phyloP scores from a whole-genome alignment of 2,329 filamentous ascomycete species.

The Aureobasidium subglaciale region DNA sequence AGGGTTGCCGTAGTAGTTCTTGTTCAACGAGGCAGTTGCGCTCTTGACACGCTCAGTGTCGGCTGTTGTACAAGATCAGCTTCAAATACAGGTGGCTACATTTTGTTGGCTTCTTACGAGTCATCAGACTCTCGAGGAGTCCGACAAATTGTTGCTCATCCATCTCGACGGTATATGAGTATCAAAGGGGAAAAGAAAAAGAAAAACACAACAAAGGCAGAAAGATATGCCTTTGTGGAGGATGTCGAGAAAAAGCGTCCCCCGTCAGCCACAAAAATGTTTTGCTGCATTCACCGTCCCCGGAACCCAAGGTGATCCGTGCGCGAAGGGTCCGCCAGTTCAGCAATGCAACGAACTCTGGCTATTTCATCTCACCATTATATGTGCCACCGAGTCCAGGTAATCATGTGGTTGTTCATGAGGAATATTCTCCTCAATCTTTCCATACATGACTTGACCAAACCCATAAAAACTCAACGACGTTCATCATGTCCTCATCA shows the following conservation, averaged over 20 bases:
- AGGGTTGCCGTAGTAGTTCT: constrained; percentile 84
- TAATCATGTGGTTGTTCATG: too few relatives aligned
- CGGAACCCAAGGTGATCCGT: too few relatives aligned
- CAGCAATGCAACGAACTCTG: neutral
- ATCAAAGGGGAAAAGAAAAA: constrained; percentile 16
- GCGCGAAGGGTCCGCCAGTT: too few relatives aligned
- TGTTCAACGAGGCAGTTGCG: constrained; percentile 82
- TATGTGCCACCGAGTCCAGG: too few relatives aligned
- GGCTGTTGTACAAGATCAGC: constrained; percentile 46
- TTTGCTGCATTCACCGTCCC: too few relatives aligned
- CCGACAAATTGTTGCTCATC: constrained; percentile 76
- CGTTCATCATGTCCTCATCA: neutral
- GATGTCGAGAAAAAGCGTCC: constrained; percentile 5
- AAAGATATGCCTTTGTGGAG: neutral
- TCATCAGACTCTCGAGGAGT: constrained; percentile 79
- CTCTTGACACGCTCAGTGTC: constrained; percentile 72
- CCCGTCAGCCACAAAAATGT: neutral
- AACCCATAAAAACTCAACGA: neutral
- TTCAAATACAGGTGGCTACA: constrained; percentile 1
- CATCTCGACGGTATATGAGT: constrained; percentile 42
- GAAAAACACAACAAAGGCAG: constrained; percentile 13
- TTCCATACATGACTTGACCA: neutral
- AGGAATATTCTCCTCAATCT: too few relatives aligned
- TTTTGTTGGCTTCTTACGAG: constrained; percentile 59
- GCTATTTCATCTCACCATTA: too few relatives aligned